phyloP scores from a whole-genome alignment of 2,329 filamentous ascomycete species.

The Cordyceps farinosa region DNA sequence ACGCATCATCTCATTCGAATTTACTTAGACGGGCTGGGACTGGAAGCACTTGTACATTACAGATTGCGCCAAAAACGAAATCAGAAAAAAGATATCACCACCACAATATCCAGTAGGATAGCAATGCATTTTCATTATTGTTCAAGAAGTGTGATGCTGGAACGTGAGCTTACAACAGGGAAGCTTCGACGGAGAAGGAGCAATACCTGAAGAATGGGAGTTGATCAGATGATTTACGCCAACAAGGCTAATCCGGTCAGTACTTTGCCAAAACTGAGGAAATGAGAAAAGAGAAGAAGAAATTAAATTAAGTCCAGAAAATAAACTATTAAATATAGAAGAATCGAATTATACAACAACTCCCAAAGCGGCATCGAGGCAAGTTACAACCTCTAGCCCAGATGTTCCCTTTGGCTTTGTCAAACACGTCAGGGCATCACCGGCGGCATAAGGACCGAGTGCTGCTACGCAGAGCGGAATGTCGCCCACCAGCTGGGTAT shows the following conservation, averaged over 20 bases:
- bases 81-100: conserved; percentile 12
- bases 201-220: too few relatives aligned
- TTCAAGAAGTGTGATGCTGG: background rate
- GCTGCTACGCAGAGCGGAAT: conserved; percentile 3
- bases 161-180: too few relatives aligned
- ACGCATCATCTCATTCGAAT: background rate
- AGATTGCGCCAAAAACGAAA: background rate
- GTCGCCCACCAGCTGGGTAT: background rate
- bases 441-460: conserved; percentile 9
- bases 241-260: too few relatives aligned
- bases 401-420: background rate
- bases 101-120: conserved; percentile 9
- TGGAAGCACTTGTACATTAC: conserved; percentile 13
- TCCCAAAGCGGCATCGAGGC: background rate
- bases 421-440: conserved; percentile 3
- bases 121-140: conserved; percentile 5
- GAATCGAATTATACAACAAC: background rate
- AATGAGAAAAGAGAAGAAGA: too few relatives aligned
- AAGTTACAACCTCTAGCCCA: conserved; percentile 1
- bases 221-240: too few relatives aligned
- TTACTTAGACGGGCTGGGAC: conserved; percentile 1
- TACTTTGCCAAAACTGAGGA: too few relatives aligned
- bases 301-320: background rate
- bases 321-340: background rate
- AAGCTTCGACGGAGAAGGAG: too few relatives aligned